Conservation (phyloP, 2,329 filamentous ascomycete genomes). For the Calonectria multiphialidica region DNA sequence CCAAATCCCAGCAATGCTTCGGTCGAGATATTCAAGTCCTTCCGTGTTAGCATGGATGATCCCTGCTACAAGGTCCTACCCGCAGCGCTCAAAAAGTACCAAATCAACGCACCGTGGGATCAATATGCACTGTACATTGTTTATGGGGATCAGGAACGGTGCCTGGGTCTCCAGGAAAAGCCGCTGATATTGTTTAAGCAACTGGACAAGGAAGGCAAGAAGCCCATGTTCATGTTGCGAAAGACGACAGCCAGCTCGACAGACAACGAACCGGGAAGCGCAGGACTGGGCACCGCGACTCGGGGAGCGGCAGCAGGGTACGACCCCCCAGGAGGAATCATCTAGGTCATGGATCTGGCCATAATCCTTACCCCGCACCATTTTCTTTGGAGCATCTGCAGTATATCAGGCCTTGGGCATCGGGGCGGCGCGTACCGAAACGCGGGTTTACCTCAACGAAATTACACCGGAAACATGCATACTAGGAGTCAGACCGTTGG, state of each 20-base stretch:
- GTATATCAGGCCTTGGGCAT: constrained; percentile 9
- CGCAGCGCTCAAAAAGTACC: constrained; percentile 96
- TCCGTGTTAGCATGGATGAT: constrained; percentile 97
- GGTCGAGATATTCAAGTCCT: constrained; percentile 99
- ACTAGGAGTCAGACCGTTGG: constrained; percentile 33
- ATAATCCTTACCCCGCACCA: constrained; percentile 9
- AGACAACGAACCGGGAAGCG: constrained; percentile 67
- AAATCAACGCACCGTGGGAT: constrained; percentile 97
- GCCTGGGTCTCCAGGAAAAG: constrained; percentile 90
- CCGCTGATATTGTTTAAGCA: constrained; percentile 97
- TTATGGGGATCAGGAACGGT: constrained; percentile 97
- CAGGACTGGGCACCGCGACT: constrained; percentile 60
- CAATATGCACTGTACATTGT: constrained; percentile 99
- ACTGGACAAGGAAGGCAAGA: constrained; percentile 94
- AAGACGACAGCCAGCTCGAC: constrained; percentile 68
- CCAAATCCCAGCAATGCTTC: constrained; percentile 66
- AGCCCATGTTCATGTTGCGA: constrained; percentile 99
- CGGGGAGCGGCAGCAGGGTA: constrained; percentile 62
- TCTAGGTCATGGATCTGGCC: constrained; percentile 50
- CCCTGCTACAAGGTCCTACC: constrained; percentile 97
- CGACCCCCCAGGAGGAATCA: constrained; percentile 71
- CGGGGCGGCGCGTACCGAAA: constrained; percentile 38
- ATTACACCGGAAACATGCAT: constrained; percentile 26
- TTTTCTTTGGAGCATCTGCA: constrained; percentile 12
- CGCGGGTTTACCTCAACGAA: constrained; percentile 20